Base-by-base conservation (phyloP, 2,329 filamentous ascomycete genomes). In the Aspergillus ibericus region DNA sequence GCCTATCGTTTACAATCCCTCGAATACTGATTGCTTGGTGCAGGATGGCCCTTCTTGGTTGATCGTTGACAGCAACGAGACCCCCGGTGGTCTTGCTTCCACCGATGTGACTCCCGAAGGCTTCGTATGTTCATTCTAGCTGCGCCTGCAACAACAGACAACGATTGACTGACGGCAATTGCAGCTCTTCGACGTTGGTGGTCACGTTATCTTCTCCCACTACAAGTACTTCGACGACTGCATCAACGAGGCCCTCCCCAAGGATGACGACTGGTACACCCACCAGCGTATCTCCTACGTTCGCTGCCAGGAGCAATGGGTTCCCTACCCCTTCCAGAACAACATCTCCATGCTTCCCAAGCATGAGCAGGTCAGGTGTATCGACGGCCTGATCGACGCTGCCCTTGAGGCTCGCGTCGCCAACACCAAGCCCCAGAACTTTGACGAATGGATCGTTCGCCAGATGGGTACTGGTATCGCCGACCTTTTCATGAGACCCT, bases 141-240 rank as follows among this genome's bases (percentile, higher is more conserved):
- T 46, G 13, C 53, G 27, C 50, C 16, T 44, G 27, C 18, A 13
- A 42, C 48, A 10, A n/a, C 44, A 22, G 16, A 22, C 27, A 56
- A 25, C n/a, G 18, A 25, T 20, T 53, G 10, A 49, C 65, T 65
- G 52, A 68, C 61, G 53, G 29, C 59, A 59, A 60, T 61, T 38
- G 50, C 73, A 96, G 93, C 87, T 99, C 71, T 99, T 97, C 85
- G 95, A 99, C 81, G 95, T 99, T 70, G 93, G 93, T 76, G 93
- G 93, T 70, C 93, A 97, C 81, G 93, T 97, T 80, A 97, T 97
- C 82, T 97, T 97, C 86, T 97, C 93, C 70, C 93, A 97, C 86
- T 99, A 99, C 89, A 97, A 97, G 83, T 99, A 99, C 87, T 99
- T 99, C 78, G 95, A 99, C 81, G 95, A 99, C 83, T 96, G 91